Conservation (phyloP, 352 stramenopile genomes). For the Achlya hypogyna region DNA sequence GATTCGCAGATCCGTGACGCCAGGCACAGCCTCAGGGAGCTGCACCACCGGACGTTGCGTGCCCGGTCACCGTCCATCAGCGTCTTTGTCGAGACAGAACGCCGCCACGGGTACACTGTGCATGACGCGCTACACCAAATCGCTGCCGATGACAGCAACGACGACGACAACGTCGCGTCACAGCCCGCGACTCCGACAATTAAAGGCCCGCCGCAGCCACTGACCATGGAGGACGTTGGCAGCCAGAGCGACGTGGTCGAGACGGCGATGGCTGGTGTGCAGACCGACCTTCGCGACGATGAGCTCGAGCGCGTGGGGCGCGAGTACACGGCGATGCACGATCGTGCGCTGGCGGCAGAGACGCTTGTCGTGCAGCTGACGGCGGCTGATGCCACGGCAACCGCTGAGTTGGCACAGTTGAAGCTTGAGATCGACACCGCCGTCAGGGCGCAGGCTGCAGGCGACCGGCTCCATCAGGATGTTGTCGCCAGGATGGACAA, state of each 20-base stretch:
- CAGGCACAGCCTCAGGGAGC: constrained; percentile 1
- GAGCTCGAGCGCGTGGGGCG: neutral
- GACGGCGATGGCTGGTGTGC: neutral
- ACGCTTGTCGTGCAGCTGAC: neutral
- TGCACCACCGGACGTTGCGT: neutral
- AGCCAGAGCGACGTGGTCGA: neutral
- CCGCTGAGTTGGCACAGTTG: neutral
- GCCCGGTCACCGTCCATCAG: neutral
- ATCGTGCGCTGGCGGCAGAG: neutral
- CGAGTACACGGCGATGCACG: neutral
- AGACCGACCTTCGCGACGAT: neutral
- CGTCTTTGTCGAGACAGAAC: constrained; percentile 23
- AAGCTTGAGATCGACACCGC: no score
- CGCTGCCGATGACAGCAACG: neutral
- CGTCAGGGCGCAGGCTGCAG: no score
- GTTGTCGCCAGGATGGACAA: no score
- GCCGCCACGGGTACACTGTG: constrained; percentile 19
- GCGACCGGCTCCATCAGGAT: no score
- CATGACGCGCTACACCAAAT: no score
- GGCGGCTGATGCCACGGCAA: neutral
- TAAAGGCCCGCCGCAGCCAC: no score
- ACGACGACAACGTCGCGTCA: neutral
- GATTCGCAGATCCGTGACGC: constrained; percentile 8
- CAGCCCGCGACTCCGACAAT: neutral
- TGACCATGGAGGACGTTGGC: neutral